Percentiles rank a stretch among this genome's conserved stretches.
phyloP scores from a whole-genome alignment of 2,329 filamentous ascomycete genomes.

The Colletotrichum sp. region DNA sequence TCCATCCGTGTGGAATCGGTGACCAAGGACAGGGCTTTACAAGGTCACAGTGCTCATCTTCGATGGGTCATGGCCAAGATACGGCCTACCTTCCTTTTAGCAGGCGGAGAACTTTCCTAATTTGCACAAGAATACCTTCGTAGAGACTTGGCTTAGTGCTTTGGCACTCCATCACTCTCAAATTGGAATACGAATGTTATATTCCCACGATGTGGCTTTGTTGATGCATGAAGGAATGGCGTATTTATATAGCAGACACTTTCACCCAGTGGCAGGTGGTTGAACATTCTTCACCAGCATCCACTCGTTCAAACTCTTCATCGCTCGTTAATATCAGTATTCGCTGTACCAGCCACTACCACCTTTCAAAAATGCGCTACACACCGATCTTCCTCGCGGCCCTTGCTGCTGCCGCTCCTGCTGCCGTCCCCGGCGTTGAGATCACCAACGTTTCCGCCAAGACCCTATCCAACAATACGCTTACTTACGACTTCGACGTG shows the following conservation, averaged over 20 bases:
- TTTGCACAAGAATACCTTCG: neutral
- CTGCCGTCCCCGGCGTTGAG: neutral
- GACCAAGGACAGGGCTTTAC: neutral
- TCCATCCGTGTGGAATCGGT: neutral
- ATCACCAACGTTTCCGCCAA: neutral
- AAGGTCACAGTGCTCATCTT: neutral
- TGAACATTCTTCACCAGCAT: neutral
- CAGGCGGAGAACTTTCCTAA: neutral
- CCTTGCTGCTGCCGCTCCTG: neutral
- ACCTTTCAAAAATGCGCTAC: constrained; percentile 7
- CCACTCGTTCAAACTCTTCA: neutral
- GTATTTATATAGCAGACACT: neutral
- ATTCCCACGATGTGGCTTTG: neutral
- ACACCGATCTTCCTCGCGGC: neutral
- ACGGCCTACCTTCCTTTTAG: neutral
- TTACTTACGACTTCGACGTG: neutral
- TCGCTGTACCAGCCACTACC: neutral
- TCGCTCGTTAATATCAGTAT: neutral
- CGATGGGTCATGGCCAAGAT: neutral
- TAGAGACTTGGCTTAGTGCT: neutral
- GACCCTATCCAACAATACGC: neutral
- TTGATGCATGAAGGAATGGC: neutral
- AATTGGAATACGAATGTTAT: neutral
- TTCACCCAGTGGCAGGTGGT: neutral
- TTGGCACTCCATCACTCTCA: neutral